phyloP scores from a whole-genome alignment of 345 rosid species.

The Acer saccharum region DNA sequence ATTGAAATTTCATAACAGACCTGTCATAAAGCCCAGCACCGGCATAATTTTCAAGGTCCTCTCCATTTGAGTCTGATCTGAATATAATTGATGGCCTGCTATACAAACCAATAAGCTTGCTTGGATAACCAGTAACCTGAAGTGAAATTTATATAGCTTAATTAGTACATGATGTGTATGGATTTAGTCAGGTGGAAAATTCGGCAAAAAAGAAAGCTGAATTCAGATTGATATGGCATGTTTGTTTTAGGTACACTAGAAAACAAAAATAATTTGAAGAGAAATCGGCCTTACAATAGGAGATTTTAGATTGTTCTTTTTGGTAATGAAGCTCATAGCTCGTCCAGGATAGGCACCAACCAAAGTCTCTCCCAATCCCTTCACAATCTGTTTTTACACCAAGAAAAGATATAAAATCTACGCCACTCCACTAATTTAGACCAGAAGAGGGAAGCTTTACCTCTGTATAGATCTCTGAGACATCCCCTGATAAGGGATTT shows the following conservation, averaged over 20 bases:
- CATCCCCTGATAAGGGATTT: conserved; percentile 43
- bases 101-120: conserved; percentile 37
- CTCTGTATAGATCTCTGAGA: conserved; percentile 44
- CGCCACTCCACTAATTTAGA: not conserved
- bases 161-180: conserved; percentile 3
- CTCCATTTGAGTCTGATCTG: conserved; percentile 49
- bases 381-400: conserved; percentile 36
- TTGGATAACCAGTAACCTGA: conserved; percentile 46
- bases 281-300: conserved; percentile 35
- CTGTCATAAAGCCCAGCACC: conserved; percentile 55
- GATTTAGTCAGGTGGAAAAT: not conserved
- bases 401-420: not conserved
- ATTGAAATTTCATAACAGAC: conserved; percentile 19
- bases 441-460: conserved; percentile 22
- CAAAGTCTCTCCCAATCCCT: conserved; percentile 51
- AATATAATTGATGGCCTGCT: conserved; percentile 39
- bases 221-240: not conserved
- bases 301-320: conserved; percentile 34
- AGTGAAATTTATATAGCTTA: not conserved
- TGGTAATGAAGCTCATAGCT: conserved; percentile 44
- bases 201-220: not conserved
- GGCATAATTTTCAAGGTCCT: conserved; percentile 49
- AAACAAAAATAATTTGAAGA: not conserved
- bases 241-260: not conserved
- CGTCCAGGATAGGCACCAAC: conserved; percentile 44